A percentile compares a stretch with the other conserved stretches of the same genome.
These are phyloP conservation scores for Candida silvicultrix DNA, from an alignment of 805 yeast genomes.

Conservation along the genomic window DNA sequence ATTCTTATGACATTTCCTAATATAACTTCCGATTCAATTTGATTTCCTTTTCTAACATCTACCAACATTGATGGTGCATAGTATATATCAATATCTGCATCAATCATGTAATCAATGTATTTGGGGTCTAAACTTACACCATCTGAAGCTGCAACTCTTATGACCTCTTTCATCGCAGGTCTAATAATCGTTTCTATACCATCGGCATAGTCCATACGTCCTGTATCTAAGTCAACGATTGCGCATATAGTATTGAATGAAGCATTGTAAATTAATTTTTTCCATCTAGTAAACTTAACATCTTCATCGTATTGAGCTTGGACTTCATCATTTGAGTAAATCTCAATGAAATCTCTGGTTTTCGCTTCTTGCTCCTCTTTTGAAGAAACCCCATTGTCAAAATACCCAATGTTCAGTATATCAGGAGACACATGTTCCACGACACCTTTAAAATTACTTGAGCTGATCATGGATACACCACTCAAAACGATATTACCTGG, in stretches of 20 bases:
- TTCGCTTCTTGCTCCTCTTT: conserved; percentile 22
- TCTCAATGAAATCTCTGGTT: conserved; percentile 36
- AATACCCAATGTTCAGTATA: conserved; percentile 39
- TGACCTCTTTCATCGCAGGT: conserved; percentile 67
- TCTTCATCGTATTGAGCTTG: conserved; percentile 33
- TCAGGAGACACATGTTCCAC: conserved; percentile 44
- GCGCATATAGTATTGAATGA: conserved; percentile 59
- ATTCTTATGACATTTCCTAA: conserved; percentile 56
- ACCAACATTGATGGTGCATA: conserved; percentile 72
- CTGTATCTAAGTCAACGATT: conserved; percentile 52
- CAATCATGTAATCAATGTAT: conserved; percentile 43
- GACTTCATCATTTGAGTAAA: conserved; percentile 41
- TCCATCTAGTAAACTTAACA: conserved; percentile 51
- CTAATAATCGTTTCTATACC: conserved; percentile 32
- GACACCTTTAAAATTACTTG: conserved; percentile 39
- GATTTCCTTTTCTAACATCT: conserved; percentile 58
- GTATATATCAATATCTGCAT: conserved; percentile 51
- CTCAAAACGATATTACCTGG: conserved; percentile 48
- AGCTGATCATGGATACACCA: conserved; percentile 59
- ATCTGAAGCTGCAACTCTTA: conserved; percentile 62
- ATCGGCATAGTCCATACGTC: conserved; percentile 42
- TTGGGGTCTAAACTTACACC: conserved; percentile 48
- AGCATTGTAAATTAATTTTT: conserved; percentile 65
- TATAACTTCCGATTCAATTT: conserved; percentile 66
- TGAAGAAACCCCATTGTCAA: conserved; percentile 31